Conservation (phyloP, 805 yeast species). For the Komagataella populi region DNA sequence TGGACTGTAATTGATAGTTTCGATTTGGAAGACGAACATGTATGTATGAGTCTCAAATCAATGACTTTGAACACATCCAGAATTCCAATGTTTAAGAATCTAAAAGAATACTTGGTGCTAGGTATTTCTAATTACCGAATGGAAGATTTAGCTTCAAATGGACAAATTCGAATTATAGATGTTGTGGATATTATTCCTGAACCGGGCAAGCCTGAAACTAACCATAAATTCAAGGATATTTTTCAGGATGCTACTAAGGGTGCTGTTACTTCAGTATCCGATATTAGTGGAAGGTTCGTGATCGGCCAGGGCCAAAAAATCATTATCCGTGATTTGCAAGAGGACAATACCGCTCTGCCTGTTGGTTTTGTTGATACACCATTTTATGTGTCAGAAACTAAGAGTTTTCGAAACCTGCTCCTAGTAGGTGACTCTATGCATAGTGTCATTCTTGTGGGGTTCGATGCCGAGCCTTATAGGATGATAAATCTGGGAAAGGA, state of each 20-base stretch:
- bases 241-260: constrained; percentile 70
- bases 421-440: constrained; percentile 71
- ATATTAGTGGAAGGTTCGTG: constrained; percentile 70
- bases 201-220: constrained; percentile 75
- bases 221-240: constrained; percentile 60
- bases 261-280: constrained; percentile 67
- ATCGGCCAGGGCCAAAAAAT: constrained; percentile 79
- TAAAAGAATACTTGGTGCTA: constrained; percentile 54
- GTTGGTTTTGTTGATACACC: constrained; percentile 90
- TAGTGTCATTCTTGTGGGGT: constrained; percentile 71
- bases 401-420: constrained; percentile 73
- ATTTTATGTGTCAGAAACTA: constrained; percentile 64
- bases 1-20: constrained; percentile 69
- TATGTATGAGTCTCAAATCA: constrained; percentile 42
- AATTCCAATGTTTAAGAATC: background rate
- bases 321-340: constrained; percentile 70
- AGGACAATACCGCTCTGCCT: constrained; percentile 76
- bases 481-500: constrained; percentile 73
- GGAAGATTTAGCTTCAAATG: constrained; percentile 74
- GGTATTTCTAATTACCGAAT: constrained; percentile 67
- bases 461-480: constrained; percentile 90
- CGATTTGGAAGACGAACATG: constrained; percentile 54
- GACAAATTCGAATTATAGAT: constrained; percentile 63
- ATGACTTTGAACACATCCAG: constrained; percentile 37
- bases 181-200: constrained; percentile 79